phyloP scores from a whole-genome alignment of 495 filamentous ascomycete genomes.

The Hypomontagnella submonticulosa region DNA sequence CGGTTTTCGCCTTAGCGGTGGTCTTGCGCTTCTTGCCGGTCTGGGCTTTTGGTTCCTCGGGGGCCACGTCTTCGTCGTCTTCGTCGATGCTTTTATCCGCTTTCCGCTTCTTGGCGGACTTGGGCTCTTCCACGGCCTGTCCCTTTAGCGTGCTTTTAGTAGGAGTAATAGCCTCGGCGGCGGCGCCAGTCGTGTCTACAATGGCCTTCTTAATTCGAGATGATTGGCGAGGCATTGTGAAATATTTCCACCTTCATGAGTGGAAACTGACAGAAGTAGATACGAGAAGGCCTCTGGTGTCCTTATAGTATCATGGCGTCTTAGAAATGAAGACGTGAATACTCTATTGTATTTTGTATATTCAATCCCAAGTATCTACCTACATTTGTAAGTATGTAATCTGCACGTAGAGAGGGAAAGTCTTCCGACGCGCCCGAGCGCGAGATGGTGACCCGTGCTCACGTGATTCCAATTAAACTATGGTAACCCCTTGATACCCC shows the following conservation, averaged over 20 bases:
- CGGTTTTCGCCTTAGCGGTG: conserved; percentile 52
- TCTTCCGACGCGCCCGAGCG: conserved; percentile 29
- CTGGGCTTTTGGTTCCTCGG: conserved; percentile 45
- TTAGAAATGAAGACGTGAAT: background rate
- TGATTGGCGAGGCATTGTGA: conserved; percentile 40
- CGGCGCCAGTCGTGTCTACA: conserved; percentile 24
- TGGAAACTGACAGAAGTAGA: conserved; percentile 4
- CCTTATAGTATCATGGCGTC: conserved; percentile 1
- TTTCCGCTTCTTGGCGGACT: conserved; percentile 52
- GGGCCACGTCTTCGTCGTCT: conserved; percentile 40
- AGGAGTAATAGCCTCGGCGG: conserved; percentile 10
- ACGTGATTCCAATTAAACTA: conserved; percentile 38
- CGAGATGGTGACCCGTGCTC: conserved; percentile 29
- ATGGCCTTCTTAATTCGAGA: conserved; percentile 32
- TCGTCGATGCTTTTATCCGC: conserved; percentile 38
- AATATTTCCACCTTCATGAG: background rate
- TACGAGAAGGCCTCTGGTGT: background rate
- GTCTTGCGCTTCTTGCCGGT: conserved; percentile 60
- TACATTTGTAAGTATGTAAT: background rate
- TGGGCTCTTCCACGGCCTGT: conserved; percentile 29
- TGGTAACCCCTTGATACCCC: too few relatives aligned
- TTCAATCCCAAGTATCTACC: too few relatives aligned
- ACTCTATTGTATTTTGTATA: conserved; percentile 2
- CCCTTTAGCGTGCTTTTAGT: conserved; percentile 23
- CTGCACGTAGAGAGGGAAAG: background rate